Conservation (phyloP, 164 flowering plant genomes). For the Hamamelis virginiana region DNA sequence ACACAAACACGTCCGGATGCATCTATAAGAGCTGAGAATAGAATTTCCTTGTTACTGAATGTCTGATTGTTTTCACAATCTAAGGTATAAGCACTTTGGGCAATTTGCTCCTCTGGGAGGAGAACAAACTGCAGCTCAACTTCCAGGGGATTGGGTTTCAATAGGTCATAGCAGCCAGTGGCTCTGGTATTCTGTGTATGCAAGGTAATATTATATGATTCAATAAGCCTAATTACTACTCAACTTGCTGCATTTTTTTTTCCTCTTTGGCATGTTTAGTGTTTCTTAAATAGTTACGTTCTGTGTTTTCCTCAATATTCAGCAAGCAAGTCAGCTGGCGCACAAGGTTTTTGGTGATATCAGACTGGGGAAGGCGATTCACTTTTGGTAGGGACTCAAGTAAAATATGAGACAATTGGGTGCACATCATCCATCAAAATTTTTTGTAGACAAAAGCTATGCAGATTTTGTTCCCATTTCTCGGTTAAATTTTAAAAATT, state of each 20-base stretch:
- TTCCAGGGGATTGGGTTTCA: conserved; percentile 91
- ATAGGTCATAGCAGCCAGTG: conserved; percentile 91
- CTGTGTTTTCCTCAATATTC: conserved; percentile 14
- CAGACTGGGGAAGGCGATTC: conserved; percentile 53
- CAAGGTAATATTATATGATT: conserved; percentile 46
- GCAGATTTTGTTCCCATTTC: not conserved
- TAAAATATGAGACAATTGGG: conserved; percentile 32
- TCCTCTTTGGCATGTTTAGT: not conserved
- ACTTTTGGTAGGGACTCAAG: conserved; percentile 65
- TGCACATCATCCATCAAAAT: not conserved
- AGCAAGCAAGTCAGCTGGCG: conserved; percentile 70
- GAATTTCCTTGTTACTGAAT: not conserved
- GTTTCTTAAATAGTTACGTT: not conserved
- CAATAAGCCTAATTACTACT: not conserved
- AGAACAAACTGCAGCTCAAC: conserved; percentile 87
- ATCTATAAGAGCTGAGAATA: no score
- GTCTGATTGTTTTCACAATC: not conserved
- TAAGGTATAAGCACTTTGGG: conserved; percentile 88
- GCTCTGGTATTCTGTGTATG: conserved; percentile 98
- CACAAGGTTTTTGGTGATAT: conserved; percentile 44
- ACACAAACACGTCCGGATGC: no score
- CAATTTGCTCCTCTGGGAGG: conserved; percentile 94
- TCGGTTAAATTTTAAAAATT: not conserved
- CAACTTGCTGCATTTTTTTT: not conserved
- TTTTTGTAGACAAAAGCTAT: not conserved